A percentile compares a stretch with the other conserved stretches of the same genome.
phyloP scores from a whole-genome alignment of 2,329 filamentous ascomycete species.

The Fusarium albosuccineum region DNA sequence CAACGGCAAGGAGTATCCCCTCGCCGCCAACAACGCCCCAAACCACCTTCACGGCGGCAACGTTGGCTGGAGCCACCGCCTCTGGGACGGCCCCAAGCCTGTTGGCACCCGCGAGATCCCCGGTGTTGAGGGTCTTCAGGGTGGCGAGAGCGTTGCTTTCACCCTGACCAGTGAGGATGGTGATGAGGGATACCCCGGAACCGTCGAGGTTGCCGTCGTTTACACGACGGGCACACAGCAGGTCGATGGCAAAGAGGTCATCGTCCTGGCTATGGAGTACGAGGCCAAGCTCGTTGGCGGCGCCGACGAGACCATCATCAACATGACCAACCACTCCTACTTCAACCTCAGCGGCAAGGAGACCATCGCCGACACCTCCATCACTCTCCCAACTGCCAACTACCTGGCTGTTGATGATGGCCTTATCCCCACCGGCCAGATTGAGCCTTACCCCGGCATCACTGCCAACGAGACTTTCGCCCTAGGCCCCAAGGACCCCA shows the following conservation, averaged over 20 bases:
- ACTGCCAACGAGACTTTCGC: conserved; percentile 76
- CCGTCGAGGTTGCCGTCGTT: conserved; percentile 80
- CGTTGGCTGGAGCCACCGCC: conserved; percentile 83
- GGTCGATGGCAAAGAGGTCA: conserved; percentile 71
- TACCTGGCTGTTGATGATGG: conserved; percentile 81
- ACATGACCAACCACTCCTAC: conserved; percentile 95
- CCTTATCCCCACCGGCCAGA: conserved; percentile 79
- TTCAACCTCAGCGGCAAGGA: conserved; percentile 72
- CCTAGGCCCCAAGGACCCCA: conserved; percentile 77
- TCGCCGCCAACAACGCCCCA: conserved; percentile 81
- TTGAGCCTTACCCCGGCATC: conserved; percentile 74
- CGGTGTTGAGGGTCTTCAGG: conserved; percentile 64
- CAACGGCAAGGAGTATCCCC: conserved; percentile 77
- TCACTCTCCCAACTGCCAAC: conserved; percentile 74
- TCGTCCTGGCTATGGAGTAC: conserved; percentile 87
- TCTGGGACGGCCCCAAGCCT: conserved; percentile 78
- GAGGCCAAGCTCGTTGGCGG: conserved; percentile 84
- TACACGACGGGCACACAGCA: conserved; percentile 82
- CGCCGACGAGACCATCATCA: conserved; percentile 89
- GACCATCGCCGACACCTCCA: conserved; percentile 68
- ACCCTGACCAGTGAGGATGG: conserved; percentile 78
- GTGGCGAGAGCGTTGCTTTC: conserved; percentile 76
- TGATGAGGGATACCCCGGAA: conserved; percentile 91
- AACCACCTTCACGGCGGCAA: conserved; percentile 82
- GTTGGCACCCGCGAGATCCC: conserved; percentile 66